Evolutionary conservation across 2,329 filamentous ascomycete genomes (phyloP).

Genomic region (Paraconiothyrium brasiliense): DNA sequence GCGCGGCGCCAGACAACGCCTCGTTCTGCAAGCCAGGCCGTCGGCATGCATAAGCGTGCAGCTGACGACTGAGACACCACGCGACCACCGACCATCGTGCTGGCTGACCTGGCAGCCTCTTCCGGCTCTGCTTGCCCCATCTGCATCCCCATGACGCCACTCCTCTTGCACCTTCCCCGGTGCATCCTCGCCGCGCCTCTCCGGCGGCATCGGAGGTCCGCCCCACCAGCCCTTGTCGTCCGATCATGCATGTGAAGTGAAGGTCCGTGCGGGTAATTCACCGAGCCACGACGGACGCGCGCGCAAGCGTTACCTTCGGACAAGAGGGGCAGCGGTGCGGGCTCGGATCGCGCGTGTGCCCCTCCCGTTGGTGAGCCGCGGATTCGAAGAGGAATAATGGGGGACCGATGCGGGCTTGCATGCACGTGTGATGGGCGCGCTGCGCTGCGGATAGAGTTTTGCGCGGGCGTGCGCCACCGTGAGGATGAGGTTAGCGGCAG

Average conservation of each 20-base stretch:
- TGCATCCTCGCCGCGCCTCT: too few species aligned
- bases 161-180: background rate
- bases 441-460: conserved; percentile 14
- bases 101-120: background rate
- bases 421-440: background rate
- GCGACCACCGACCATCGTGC: background rate
- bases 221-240: background rate
- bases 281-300: background rate
- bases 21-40: background rate
- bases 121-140: background rate
- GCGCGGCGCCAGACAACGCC: background rate
- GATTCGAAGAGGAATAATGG: background rate
- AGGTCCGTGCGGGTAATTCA: background rate
- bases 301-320: background rate
- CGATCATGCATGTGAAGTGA: conserved; percentile 4
- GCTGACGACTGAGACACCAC: background rate
- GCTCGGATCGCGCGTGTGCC: conserved; percentile 5
- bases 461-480: conserved; percentile 10
- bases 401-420: conserved; percentile 1
- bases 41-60: background rate
- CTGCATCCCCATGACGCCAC: background rate
- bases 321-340: background rate
- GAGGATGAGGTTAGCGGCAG: conserved; percentile 10
- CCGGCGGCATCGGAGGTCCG: too few species aligned
- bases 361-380: conserved; percentile 4